A percentile compares a stretch with the other conserved stretches of the same genome.
Conservation (phyloP, 352 stramenopile genomes). For the Phytopythium sindhum region DNA sequence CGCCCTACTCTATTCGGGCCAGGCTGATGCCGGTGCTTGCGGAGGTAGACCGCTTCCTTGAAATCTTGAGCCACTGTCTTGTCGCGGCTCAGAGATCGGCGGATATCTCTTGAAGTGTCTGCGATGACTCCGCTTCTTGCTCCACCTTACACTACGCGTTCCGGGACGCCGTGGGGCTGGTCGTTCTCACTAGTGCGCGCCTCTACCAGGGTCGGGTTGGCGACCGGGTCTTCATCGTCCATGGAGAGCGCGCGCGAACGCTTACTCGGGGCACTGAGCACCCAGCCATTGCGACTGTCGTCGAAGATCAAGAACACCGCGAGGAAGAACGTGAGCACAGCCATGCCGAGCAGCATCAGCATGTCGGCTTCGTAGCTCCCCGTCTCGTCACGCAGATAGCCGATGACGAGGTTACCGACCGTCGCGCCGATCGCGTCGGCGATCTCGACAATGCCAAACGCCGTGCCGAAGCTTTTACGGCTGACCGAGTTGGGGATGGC, state of each 20-base stretch:
- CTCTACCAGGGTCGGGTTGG: constrained; percentile 36
- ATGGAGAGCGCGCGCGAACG: constrained; percentile 54
- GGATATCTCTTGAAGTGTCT: neutral
- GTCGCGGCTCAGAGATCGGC: neutral
- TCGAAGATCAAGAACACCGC: constrained; percentile 63
- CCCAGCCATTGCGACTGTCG: constrained; percentile 49
- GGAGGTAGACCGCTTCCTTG: neutral
- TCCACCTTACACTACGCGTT: constrained; percentile 2
- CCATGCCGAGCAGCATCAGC: constrained; percentile 75
- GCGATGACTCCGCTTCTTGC: neutral
- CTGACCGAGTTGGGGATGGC: constrained; percentile 78
- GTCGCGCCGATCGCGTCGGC: constrained; percentile 77
- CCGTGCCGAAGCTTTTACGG: constrained; percentile 71
- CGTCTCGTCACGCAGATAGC: constrained; percentile 78
- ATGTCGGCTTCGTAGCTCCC: constrained; percentile 83
- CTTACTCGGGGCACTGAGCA: constrained; percentile 52
- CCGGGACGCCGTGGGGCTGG: neutral
- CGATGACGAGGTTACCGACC: constrained; percentile 82
- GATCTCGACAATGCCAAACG: constrained; percentile 88
- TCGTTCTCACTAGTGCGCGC: constrained; percentile 5
- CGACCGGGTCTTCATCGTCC: constrained; percentile 54
- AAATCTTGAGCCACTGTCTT: neutral
- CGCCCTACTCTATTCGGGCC: neutral
- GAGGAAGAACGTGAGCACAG: constrained; percentile 60
- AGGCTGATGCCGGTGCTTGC: neutral